Evolutionary conservation across 2,329 filamentous ascomycete species (phyloP), one percentile per base, ranked within the genome.

Genomic region (Blastomyces parvus): DNA sequence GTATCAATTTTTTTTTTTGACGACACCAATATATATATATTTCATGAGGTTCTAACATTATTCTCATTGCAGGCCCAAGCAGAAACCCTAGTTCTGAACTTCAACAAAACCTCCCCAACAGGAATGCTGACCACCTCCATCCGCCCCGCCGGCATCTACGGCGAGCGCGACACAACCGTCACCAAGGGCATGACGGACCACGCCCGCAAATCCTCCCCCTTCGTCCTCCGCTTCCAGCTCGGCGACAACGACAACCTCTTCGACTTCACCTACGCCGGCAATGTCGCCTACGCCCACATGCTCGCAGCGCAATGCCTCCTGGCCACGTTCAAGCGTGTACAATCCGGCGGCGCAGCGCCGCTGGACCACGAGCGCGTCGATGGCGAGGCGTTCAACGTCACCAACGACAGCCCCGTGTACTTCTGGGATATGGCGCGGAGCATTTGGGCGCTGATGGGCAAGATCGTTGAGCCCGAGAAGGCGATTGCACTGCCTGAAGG

Each of bases 341-440:
- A 82, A n/a, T 64, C 72, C 44, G 74, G 75, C 59, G 76, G 80
- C 62, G 86, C 84, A 25, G 80, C 82, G 0, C 86, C 86, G n/a
- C 82, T 90, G 46, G 85, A 89, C 76, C 78, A 86, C 76, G 88
- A 91, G 78, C 83, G 82, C 64, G 86, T 92, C 59, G 89, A 92
- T 73, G 94, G 93, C 64, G 87, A 97, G 74, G 87, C 87, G 60
- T 93, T 97, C 79, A 86, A 96, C 78, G 85, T 97, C 71, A 94
- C 91, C 64, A 97, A 97, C 75, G 90, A 91, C 76, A 81, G 86
- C 69, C 93, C 93, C 5, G 82, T 95, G 25, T 93, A 93, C 74
- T 95, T 96, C 76, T 95, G 94, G 86, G 91, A 96, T 76, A 89
- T 95, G 73, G 85, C 89, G 64, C 83, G 90, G 50, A 85, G 86